Base-by-base conservation (phyloP, 495 filamentous ascomycete species). In the Penicillium desertorum region DNA sequence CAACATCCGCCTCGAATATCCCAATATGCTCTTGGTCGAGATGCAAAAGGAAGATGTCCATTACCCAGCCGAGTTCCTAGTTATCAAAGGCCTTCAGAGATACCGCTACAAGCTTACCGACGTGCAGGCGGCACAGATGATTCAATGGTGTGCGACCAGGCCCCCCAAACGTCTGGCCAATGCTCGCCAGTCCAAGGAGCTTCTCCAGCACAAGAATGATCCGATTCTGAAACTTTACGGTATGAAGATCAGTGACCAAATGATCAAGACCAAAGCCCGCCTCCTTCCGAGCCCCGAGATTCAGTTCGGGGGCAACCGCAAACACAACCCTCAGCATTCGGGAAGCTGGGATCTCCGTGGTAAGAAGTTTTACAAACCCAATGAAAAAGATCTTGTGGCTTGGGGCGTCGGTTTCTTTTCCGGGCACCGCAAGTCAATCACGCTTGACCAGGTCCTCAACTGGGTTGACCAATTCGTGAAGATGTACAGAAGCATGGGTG, bases 281-380 rank as follows among this genome's bases (percentile, higher is more conserved):
- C 61, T 96, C 3, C 77, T 98, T 4, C 77, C 78, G 6, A 80
- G 81, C 27, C 92, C 94, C 0, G 78, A 86, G 54, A 77, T 97
- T 14, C 62, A 79, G 36, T 96, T 91, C 62, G 79, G 65, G 3
- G 70, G 63, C 8, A 76, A 76, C 29, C 62, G 70, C 17, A 80
- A 77, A 29, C 56, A 71, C 34, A 81, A 84, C 56, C 88, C 88
- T 1, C 71, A 75, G 1, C 77, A 68, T 10, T 68, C 67, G 34
- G 94, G 92, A 22, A 86, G 89, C 11, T 98, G 94, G 94, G 89
- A 94, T 69, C 80, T 97, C 20, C 84, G 88, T 16, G 86, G 85
- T 30, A 87, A 86, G 66, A 89, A 87, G 56, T 97, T 97, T 64
- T 64, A 86, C 3, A 61, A 67, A 41, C 65, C 81, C 0, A 90